Evolutionary conservation across 345 rosid species (phyloP), one percentile per base, ranked within the genome.

Genomic region (Lepidium sativum): DNA sequence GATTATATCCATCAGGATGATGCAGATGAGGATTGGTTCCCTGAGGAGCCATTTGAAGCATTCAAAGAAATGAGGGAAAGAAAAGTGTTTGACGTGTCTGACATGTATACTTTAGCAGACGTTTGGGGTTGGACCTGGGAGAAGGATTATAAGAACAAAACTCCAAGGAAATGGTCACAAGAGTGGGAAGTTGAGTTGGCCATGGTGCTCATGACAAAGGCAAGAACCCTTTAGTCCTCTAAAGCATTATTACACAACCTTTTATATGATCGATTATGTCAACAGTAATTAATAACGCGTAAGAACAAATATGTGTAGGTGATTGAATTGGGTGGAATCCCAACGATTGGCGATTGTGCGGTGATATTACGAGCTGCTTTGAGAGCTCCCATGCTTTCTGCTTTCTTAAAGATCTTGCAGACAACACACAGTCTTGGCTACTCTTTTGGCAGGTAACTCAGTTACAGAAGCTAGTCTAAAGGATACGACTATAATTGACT

Each of bases 121-220:
- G 98, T 75, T 67, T 92, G 98, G 98, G 97, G 96, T 70, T 92
- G 98, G 98, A 89, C 98, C 27, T 92, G 98, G 98, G 98, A 92
- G 75, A 84, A 61, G 69, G 85, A 89, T 43, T 63, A 84, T 61
- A 85, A 74, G 84, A 87, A 81, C 70, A 87, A 75, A 80, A 76
- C 75, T 68, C 97, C 96, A 14, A 82, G 41, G 73, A 86, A 75
- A 60, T 89, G 98, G 98, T 85, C 98, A 45, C 98, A 87, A 45
- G 98, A 92, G 62, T 82, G 89, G 96, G 98, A 92, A 78, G 98
- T 89, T 48, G 97, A 85, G 72, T 80, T 92, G 79, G 97, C 97
- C 10, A 74, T 89, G 60, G 71, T 79, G 78, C 38, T 89, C 68
- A 81, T 89, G 89, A 69, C 78, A 42, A 92, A 89, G 96, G 98